Evolutionary conservation across 345 rosid genomes (phyloP), one percentile per base, ranked within the genome.

Genomic region (Hevea brasiliensis): DNA sequence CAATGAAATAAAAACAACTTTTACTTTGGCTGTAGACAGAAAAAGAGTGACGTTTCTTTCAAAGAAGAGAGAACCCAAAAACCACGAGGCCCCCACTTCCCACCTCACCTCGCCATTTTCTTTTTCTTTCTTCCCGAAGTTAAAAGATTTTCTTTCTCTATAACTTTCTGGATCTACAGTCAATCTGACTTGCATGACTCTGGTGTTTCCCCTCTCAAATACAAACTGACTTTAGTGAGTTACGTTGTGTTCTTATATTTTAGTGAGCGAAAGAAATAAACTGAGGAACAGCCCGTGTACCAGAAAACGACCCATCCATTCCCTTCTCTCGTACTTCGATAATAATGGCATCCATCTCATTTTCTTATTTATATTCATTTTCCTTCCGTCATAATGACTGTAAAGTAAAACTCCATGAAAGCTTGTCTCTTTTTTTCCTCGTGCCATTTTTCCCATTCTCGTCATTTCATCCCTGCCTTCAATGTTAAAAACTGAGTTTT

Each of bases 271-370:
- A 32, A 32, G 37, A 32, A 32, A 32, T 2, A 32, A 32, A 32
- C 37, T 32, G 4, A 32, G 37, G 69, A 63, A 54, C 65, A 74
- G 66, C 60, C 70, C 26, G 72, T 57, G 66, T 78, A 65, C 83
- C 67, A 81, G 83, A 82, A 73, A 82, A 85, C 86, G 84, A 85
- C 86, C 81, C 80, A 71, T 80, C 84, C 82, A 68, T 67, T 42
- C 21, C 62, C 44, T 51, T 32, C 37, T 74, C 82, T 42, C 80
- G 81, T 76, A 70, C 76, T 74, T 84, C 76, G 63, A 77, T 74
- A 74, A 60, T 74, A 79, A 76, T 77, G 83, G 58, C 72, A 45
- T 79, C 87, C 85, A 79, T 79, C 80, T 77, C 80, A 73, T 65
- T 54, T 61, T 8, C 18, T 20, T n/a, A 8, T 8, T 21, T 6